A percentile compares a stretch with the other conserved stretches of the same genome.
These are phyloP conservation scores for Trichoderma atrobrunneum DNA, from an alignment of 2,329 filamentous ascomycete genomes.

Conservation along the genomic window DNA sequence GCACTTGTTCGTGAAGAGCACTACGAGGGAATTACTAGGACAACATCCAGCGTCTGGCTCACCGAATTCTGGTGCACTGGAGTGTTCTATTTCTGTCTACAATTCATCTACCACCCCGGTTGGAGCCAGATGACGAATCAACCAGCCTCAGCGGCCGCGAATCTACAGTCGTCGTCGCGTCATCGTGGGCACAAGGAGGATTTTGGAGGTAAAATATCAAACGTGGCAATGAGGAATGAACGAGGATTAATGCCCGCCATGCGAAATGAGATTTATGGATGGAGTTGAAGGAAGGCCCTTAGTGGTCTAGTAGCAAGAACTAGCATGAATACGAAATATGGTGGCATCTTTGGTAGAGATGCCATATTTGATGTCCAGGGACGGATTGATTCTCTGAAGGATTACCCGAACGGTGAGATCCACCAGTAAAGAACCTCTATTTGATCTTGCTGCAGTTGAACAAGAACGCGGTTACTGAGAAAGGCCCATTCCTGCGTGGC, in stretches of 20 bases:
- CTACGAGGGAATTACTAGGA: not conserved
- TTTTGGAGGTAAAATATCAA: not conserved
- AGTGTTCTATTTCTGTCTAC: not conserved
- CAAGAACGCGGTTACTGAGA: not conserved
- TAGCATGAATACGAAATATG: not conserved
- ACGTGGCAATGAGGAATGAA: not conserved
- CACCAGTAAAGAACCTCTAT: not conserved
- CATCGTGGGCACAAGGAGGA: not conserved
- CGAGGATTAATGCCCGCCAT: not conserved
- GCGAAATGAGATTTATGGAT: not conserved
- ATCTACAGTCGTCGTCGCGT: not conserved
- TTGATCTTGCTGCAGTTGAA: not conserved
- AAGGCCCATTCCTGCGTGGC: not conserved
- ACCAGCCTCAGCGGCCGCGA: not conserved
- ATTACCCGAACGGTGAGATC: not conserved
- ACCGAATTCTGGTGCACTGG: not conserved
- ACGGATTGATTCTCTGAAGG: not conserved
- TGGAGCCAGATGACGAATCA: not conserved
- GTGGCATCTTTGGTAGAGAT: not conserved
- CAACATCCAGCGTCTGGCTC: not conserved
- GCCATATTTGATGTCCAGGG: not conserved
- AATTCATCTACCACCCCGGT: not conserved
- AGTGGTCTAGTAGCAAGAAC: not conserved
- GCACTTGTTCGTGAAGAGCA: not conserved
- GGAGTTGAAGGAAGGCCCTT: not conserved